Evolutionary conservation across 768 basidiomycete species (phyloP).

Genomic region (Clavulina sp.): DNA sequence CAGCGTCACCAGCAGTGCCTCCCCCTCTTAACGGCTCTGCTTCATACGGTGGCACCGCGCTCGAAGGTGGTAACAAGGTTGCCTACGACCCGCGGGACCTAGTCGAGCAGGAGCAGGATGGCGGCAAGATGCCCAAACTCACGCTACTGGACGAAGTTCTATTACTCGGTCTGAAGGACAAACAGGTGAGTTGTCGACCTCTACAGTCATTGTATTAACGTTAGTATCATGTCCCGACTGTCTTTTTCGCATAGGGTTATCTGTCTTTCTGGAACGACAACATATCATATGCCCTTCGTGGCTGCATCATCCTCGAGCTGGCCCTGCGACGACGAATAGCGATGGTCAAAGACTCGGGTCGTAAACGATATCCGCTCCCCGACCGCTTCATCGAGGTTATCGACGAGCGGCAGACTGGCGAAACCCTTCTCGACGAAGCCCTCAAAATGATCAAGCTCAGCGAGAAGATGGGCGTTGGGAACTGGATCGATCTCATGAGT

Average conservation of each 20-base stretch:
- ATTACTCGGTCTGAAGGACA: conserved; percentile 87
- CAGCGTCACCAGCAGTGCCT: neutral
- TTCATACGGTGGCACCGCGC: conserved; percentile 58
- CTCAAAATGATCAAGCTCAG: conserved; percentile 79
- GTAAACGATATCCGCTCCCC: conserved; percentile 51
- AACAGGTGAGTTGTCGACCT: conserved; percentile 41
- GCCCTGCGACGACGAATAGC: conserved; percentile 90
- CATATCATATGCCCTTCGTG: conserved; percentile 96
- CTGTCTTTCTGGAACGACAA: conserved; percentile 99
- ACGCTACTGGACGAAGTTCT: conserved; percentile 97
- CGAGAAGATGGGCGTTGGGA: conserved; percentile 67
- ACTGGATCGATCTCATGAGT: conserved; percentile 88
- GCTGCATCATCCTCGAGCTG: conserved; percentile 93
- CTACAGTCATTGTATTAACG: neutral
- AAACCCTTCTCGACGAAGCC: conserved; percentile 91
- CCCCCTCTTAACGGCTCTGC: neutral
- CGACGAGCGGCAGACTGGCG: conserved; percentile 83
- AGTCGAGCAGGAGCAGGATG: conserved; percentile 40
- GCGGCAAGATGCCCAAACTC: conserved; percentile 61
- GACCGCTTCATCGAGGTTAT: conserved; percentile 84
- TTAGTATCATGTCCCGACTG: conserved; percentile 3
- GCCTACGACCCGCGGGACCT: conserved; percentile 90
- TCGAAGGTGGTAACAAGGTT: conserved; percentile 73
- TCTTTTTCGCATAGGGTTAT: conserved; percentile 45
- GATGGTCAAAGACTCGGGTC: conserved; percentile 66